Base-by-base conservation (phyloP, 1,139 yeast genomes). In the Fermentozyma sake region DNA sequence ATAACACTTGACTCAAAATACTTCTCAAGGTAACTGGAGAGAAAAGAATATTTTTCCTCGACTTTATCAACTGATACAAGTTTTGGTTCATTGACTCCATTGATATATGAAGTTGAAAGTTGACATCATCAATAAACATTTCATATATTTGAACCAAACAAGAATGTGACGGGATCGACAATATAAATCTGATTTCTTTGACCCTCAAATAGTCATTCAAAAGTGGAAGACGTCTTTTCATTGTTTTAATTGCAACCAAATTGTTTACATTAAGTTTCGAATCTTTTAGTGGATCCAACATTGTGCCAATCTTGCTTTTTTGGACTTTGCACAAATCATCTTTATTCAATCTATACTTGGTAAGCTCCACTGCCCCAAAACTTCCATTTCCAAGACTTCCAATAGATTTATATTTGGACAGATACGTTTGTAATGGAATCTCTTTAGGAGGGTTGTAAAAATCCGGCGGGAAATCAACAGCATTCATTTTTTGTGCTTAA, bases 1-100 rank as follows among this genome's bases (percentile, higher is more conserved):
- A 66, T 28, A 86, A 62, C 1, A 89, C 54, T 51, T 91, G 96
- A 6, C 79, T 48, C 27, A 83, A 55, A 23, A 86, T 77, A 27
- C 84, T 73, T 38, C 70, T 75, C 29, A 83, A 50, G 3, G 86
- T 76, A n/a, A 58, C 58, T 1, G 70, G 58, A 3, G 84, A 69
- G 38, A 85, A 79, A 2, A 55, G 58, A 16, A 61, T 57, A 16
- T 58, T 55, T 32, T 66, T 68, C 36, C 89, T 62, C 15, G 72
- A 60, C 35, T 68, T 74, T 68, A 83, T 79, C 44, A 82, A 63
- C 49, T 84, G 87, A 44, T 77, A 78, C 33, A 91, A 62, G 46
- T 80, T 86, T 54, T 79, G 86, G 41, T 80, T 84, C 85, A 89
- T 74, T 14, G 80, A 70, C 52, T 91, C 97, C 95, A 89, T 86